phyloP scores from a whole-genome alignment of 1,284 basidiomycete genomes.

The Boletellus deceptivus region DNA sequence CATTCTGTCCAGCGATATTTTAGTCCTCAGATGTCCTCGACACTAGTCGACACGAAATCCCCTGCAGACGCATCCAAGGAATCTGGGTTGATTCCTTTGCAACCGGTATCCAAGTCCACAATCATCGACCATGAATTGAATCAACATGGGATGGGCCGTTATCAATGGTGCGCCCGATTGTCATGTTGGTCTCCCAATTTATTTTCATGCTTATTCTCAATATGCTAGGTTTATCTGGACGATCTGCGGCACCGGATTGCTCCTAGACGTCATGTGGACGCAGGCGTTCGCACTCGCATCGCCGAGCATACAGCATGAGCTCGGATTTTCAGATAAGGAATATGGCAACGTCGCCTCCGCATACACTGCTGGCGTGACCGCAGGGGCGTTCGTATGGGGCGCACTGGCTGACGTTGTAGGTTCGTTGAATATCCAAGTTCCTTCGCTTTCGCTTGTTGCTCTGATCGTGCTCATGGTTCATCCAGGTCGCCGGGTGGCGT shows the following conservation, averaged over 20 bases:
- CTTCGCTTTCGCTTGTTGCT: no score
- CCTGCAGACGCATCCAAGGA: neutral
- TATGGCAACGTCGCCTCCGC: constrained; percentile 9
- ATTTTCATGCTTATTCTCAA: neutral
- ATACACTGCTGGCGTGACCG: constrained; percentile 2
- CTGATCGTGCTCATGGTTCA: neutral
- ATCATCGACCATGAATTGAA: constrained; percentile 17
- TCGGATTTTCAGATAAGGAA: constrained; percentile 18
- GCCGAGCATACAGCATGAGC: constrained; percentile 13
- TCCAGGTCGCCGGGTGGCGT: constrained; percentile 17
- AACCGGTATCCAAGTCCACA: constrained; percentile 9
- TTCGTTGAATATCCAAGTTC: constrained; percentile 2
- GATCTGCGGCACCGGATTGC: constrained; percentile 14
- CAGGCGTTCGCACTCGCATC: constrained; percentile 1
- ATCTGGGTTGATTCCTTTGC: neutral
- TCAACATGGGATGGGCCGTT: constrained; percentile 15
- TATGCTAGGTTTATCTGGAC: constrained; percentile 17
- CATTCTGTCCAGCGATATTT: neutral
- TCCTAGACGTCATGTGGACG: constrained; percentile 13
- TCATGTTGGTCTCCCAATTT: neutral
- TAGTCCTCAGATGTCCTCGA: neutral
- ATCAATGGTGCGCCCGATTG: constrained; percentile 13
- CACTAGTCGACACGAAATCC: neutral
- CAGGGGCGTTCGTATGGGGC: constrained; percentile 16
- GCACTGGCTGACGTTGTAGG: constrained; percentile 16